phyloP scores from a whole-genome alignment of 768 basidiomycete genomes.

The Auriculariales sp. region DNA sequence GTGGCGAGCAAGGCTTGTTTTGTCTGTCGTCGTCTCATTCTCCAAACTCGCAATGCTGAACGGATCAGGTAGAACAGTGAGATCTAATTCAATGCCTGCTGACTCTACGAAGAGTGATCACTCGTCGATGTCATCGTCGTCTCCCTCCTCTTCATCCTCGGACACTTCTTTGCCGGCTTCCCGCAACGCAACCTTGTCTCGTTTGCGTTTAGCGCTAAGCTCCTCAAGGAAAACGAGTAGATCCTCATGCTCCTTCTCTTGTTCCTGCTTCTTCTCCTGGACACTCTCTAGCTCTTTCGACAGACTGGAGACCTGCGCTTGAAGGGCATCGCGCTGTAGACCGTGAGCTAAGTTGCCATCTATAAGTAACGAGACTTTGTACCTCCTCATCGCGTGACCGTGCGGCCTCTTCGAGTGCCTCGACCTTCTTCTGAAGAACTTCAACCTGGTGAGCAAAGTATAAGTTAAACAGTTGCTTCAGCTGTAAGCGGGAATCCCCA shows the following conservation, averaged over 20 bases:
- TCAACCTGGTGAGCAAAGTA: no score
- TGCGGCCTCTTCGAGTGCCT: neutral
- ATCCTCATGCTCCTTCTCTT: conserved; percentile 95
- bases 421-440: conserved; percentile 1
- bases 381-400: neutral
- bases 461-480: no score
- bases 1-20: no score
- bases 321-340: conserved; percentile 29
- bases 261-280: conserved; percentile 58
- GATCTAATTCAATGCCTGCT: neutral
- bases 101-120: no score
- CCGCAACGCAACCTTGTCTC: conserved; percentile 67
- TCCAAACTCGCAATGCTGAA: no score
- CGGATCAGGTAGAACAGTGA: neutral
- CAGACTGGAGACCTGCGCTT: conserved; percentile 31
- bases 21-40: no score
- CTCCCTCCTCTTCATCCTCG: conserved; percentile 79
- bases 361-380: neutral
- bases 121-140: conserved; percentile 41
- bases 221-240: conserved; percentile 87
- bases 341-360: conserved; percentile 9
- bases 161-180: conserved; percentile 75
- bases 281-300: conserved; percentile 33
- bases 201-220: conserved; percentile 67
- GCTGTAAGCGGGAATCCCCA: neutral